Percentiles rank a stretch among this genome's conserved stretches.
phyloP scores from a whole-genome alignment of 441 rosid species.

The Populus trichocarpa region DNA sequence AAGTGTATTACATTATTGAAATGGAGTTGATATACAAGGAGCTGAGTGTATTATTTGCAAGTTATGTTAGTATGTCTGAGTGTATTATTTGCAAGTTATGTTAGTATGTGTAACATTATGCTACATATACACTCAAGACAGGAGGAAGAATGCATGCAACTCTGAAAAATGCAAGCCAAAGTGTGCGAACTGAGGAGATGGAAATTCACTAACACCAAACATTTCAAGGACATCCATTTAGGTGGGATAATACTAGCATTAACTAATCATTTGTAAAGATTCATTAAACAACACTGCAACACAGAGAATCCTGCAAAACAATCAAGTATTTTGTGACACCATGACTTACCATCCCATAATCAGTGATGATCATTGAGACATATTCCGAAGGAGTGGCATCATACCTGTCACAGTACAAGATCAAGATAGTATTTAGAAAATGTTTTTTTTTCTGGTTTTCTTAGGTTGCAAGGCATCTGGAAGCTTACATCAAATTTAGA shows the following conservation, averaged over 20 bases:
- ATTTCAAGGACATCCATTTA: background rate
- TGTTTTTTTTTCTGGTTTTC: background rate
- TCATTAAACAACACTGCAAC: background rate
- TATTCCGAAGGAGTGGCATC: conserved; percentile 94
- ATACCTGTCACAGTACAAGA: conserved; percentile 49
- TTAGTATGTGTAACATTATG: background rate
- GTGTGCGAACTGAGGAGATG: background rate
- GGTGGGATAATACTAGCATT: background rate
- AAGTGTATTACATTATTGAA: background rate
- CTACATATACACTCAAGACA: background rate
- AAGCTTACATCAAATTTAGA: conserved; percentile 70
- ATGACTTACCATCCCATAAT: conserved; percentile 92
- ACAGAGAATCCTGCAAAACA: background rate
- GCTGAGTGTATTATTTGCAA: background rate
- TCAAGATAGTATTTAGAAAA: background rate
- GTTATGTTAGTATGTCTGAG: background rate
- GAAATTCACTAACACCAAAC: background rate
- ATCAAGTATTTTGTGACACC: background rate
- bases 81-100: background rate
- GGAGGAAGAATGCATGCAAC: background rate
- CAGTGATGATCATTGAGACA: conserved; percentile 86
- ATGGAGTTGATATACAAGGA: background rate
- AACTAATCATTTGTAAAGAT: background rate
- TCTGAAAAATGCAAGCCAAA: background rate
- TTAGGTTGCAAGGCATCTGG: background rate